Conservation (phyloP, 768 basidiomycete genomes). For the Psilocybe cubensis region DNA sequence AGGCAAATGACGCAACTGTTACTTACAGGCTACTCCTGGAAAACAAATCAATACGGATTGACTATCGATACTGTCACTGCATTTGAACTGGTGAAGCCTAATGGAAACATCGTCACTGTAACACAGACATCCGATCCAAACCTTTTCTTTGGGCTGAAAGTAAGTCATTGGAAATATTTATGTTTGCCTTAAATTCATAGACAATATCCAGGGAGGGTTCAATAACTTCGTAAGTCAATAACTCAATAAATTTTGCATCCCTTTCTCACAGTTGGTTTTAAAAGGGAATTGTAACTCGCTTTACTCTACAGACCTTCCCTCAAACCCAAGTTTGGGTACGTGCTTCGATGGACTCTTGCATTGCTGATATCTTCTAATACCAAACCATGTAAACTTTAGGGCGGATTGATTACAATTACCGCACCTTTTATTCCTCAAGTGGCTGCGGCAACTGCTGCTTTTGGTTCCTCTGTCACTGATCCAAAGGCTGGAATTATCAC, state of each 20-base stretch:
- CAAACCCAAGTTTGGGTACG: slow-evolving; percentile 64
- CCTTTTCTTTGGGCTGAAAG: slow-evolving; percentile 48
- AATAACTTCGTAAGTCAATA: slow-evolving; percentile 55
- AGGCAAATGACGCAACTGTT: not conserved
- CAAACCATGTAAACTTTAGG: slow-evolving; percentile 43
- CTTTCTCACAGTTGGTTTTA: not conserved
- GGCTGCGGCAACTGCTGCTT: slow-evolving; percentile 41
- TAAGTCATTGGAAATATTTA: slow-evolving; percentile 6
- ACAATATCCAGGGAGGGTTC: slow-evolving; percentile 50
- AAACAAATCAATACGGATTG: slow-evolving; percentile 63
- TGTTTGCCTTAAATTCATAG: not conserved
- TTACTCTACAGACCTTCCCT: slow-evolving; percentile 56
- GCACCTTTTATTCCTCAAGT: slow-evolving; percentile 25
- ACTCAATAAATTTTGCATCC: not conserved
- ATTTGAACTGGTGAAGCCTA: slow-evolving; percentile 61
- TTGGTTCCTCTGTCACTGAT: slow-evolving; percentile 44
- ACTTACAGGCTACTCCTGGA: slow-evolving; percentile 64
- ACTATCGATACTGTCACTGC: slow-evolving; percentile 58
- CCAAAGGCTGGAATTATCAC: slow-evolving; percentile 55
- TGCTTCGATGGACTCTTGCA: not conserved
- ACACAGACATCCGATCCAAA: slow-evolving; percentile 35
- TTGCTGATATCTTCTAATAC: not conserved
- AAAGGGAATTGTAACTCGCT: slow-evolving; percentile 61
- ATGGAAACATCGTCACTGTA: slow-evolving; percentile 44
- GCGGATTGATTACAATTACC: slow-evolving; percentile 46